Base-by-base conservation (phyloP, 2,329 filamentous ascomycete species). In the Aspergillus felis region DNA sequence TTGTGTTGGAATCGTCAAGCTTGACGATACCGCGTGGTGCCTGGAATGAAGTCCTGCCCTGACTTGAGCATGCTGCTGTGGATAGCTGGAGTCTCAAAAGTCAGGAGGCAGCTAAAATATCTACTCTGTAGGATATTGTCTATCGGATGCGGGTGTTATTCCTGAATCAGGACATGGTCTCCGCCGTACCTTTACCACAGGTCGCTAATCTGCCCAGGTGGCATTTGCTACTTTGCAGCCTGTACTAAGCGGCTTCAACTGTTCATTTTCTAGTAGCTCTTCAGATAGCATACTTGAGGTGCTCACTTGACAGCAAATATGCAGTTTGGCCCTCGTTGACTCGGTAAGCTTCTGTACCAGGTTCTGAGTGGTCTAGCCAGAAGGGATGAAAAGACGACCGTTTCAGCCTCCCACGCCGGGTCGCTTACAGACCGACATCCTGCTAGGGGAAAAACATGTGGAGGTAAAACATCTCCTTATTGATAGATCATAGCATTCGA, bases 321-420 rank as follows among this genome's bases (percentile, higher is more conserved):
- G 32, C 32, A 38, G 6, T 17, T 7, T 17, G 14, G 17, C 14
- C 14, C 6, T 14, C 14, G 14, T 38, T 38, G 32, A 38, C 14
- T 38, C 5, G 1, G 14, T 6, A 6, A 17, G 14, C 6, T 6
- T 17, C 5, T 17, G 14, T 17, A 38, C 32, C 14, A 3, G 32
- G 32, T 5, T 35, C 32, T 14, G 14, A 17, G 32, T 5, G 61
- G 55, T 55, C 65, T 63, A 63, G 66, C 61, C 61, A 22, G 22
- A 51, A 58, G 58, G 53, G 56, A 53, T 56, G 50, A 25, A 56
- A 38, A 7, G 60, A 64, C 47, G 46, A 55, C 38, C 51, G 58
- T 56, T 58, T 60, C 52, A 54, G 51, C 56, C 54, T 54, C 14
- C 29, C 29, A 32, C 12, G 12, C 32, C 32, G 6, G 32, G 5